These are phyloP conservation scores for Tulasnella sp. DNA, from an alignment of 768 basidiomycete species.

Conservation along the genomic window DNA sequence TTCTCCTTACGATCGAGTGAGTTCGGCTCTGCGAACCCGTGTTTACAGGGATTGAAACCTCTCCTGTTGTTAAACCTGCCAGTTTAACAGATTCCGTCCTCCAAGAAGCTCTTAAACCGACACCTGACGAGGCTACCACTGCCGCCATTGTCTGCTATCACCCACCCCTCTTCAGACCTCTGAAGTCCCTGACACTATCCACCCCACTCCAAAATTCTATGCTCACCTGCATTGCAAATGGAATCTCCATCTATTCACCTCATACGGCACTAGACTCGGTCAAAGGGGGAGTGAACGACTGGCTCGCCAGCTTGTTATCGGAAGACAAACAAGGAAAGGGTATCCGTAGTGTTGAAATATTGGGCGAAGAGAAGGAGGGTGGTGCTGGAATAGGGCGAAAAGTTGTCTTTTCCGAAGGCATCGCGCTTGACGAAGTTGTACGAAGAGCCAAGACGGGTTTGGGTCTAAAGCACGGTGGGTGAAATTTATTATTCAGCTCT, in stretches of 20 bases:
- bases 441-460: constrained; percentile 67
- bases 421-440: constrained; percentile 59
- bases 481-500: background rate
- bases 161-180: constrained; percentile 73
- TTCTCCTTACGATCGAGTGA: constrained; percentile 49
- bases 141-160: constrained; percentile 79
- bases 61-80: constrained; percentile 28
- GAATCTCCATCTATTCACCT: constrained; percentile 81
- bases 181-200: constrained; percentile 70
- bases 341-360: background rate
- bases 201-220: constrained; percentile 78
- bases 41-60: background rate
- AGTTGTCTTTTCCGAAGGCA: constrained; percentile 56
- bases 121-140: constrained; percentile 44
- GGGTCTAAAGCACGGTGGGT: constrained; percentile 55
- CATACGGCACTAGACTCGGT: constrained; percentile 88
- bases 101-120: constrained; percentile 53
- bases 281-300: constrained; percentile 84
- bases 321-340: background rate
- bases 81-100: constrained; percentile 73
- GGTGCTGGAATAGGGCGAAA: constrained; percentile 61
- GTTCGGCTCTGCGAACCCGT: constrained; percentile 17
- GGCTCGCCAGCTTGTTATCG: constrained; percentile 55
- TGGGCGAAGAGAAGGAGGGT: constrained; percentile 33
- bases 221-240: constrained; percentile 72